Base-by-base conservation (phyloP, 495 filamentous ascomycete species). In the Penicillium simplicissimum region DNA sequence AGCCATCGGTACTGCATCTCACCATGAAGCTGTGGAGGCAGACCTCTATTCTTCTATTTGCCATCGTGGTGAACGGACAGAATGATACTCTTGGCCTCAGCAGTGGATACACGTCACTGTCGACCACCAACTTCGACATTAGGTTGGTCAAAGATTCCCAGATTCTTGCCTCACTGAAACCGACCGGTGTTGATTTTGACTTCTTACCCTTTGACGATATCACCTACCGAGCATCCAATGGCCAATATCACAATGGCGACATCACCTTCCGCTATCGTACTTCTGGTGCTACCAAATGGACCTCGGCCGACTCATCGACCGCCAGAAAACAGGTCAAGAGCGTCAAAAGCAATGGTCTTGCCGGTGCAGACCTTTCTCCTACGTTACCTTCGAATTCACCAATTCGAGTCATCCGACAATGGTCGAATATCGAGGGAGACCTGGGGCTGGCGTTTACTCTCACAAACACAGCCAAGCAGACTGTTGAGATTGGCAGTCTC, bases 221-320 rank as follows among this genome's bases (percentile, higher is more conserved):
- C 33, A 60, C 70, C 1, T 66, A 60, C 1, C 71, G 81, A 14
- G 70, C 74, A 36, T 72, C 69, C 19, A 78, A 81, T 57, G 76
- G 77, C 23, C 74, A 83, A 37, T 82, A 83, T 55, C 82, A 84
- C 62, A 77, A 74, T 60, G 82, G 82, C 17, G 82, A 84, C 58
- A 70, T 84, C 36, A 84, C 76, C 4, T 71, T 79, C 36, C 80
- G 79, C 10, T 83, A 81, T 45, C 77, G 80, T 17, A 38, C 64
- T 40, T 62, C 61, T 36, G 69, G 67, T 28, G 60, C 55, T 25
- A 65, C 28, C 6, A 34, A 54, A 17, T 82, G 76, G 80, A 64
- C 63, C 13, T 67, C 70, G 56, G 72, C 60, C 21, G 68, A 81
- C 64, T 75, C 79, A 3, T 70, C 81, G 11, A 59, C 67, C 0